Evolutionary conservation across 2,329 filamentous ascomycete genomes (phyloP), one percentile per base, ranked within the genome.

Genomic region (Fusarium caatingaense): DNA sequence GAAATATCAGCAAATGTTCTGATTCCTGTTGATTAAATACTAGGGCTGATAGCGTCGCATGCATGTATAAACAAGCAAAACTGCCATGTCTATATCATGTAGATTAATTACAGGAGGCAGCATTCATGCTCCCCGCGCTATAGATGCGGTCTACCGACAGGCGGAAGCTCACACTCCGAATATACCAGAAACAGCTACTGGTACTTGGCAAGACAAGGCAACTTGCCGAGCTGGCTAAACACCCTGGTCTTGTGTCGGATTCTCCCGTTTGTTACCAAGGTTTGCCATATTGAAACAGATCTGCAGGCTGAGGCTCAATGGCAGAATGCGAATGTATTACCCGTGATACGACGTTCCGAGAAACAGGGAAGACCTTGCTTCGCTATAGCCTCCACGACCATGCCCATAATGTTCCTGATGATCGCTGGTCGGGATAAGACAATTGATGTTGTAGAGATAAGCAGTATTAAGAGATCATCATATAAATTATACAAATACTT

Each of bases 151-250:
- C 11, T 41, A 13, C 8, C 30, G 27, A 27, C 2, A 9, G 12
- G 25, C 46, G 59, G 59, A 62, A 21, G 56, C 11, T 23, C 3
- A 40, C 3, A 1, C 46, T 62, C 59, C 59, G 59, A 15, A 12
- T 3, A 12, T 28, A 4, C 30, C 5, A 50, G 30, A 30, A 25
- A 34, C 3, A 25, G 47, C 13, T n/a, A 16, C 8, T 32, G 16
- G 21, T 23, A 50, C 16, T 34, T 37, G 20, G 18, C 34, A 37
- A n/a, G 34, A 1, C 10, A 37, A 37, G 6, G 18, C 34, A 37
- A n/a, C 8, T n/a, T 37, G 18, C 34, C 34, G 34, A 37, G 34
- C 34, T 37, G 34, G 34, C 34, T 37, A 37, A 37, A 37, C 34
- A 37, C 34, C 34, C 34, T 37, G 6, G 34, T 37, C 34, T n/a